Conservation (phyloP, 2,329 filamentous ascomycete genomes). For the Pyrenophora seminiperda region DNA sequence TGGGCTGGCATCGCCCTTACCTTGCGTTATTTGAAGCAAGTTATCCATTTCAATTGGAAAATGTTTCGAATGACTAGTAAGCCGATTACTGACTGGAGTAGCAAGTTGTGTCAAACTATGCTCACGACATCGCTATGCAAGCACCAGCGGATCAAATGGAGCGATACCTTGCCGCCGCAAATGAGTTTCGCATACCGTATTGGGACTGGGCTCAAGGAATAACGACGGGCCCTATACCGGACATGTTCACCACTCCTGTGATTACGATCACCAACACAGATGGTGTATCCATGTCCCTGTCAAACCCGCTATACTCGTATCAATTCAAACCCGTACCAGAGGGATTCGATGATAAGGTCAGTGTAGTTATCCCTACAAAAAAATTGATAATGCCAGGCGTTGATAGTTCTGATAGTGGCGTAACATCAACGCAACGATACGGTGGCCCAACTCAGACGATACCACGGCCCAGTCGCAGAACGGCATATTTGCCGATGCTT, state of each 20-base stretch:
- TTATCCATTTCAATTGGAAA: not conserved
- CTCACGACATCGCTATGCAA: constrained; percentile 24
- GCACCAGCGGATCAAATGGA: constrained; percentile 23
- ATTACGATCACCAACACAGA: constrained; percentile 24
- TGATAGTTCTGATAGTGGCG: constrained; percentile 27
- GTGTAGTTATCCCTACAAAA: not conserved
- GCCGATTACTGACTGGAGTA: constrained; percentile 9
- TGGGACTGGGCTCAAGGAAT: constrained; percentile 43
- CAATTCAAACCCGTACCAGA: constrained; percentile 31
- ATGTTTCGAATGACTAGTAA: too few species aligned
- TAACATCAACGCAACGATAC: constrained; percentile 31
- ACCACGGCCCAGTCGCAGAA: constrained; percentile 26
- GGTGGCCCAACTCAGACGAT: constrained; percentile 37
- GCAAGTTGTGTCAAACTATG: constrained; percentile 39
- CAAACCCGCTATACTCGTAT: constrained; percentile 40
- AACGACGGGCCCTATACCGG: constrained; percentile 27
- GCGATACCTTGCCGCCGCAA: constrained; percentile 33
- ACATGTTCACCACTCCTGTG: constrained; percentile 27
- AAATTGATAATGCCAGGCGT: not conserved
- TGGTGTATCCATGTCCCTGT: constrained; percentile 21
- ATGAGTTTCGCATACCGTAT: constrained; percentile 42
- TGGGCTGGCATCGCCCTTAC: constrained; percentile 86
- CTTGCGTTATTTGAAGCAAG: constrained; percentile 65
- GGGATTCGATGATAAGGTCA: constrained; percentile 35
- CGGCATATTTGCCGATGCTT: constrained; percentile 16